Evolutionary conservation across 768 basidiomycete genomes (phyloP).

Genomic region (Amanita rimosa): DNA sequence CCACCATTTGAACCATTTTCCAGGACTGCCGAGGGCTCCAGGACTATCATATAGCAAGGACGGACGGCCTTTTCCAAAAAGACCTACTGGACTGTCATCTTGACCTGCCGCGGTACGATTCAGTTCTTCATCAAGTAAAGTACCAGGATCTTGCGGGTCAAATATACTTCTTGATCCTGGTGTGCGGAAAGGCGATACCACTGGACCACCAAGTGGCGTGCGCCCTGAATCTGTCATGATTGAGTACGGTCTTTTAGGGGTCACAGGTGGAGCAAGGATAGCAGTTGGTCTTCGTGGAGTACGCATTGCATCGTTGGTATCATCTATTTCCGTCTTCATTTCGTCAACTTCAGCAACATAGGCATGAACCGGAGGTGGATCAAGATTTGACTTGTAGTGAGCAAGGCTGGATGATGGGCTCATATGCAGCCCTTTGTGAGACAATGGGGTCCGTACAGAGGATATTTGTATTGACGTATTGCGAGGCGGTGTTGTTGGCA

Average conservation of each 20-base stretch:
- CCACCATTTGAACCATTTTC: slow-evolving; percentile 29
- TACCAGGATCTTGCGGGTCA: slow-evolving; percentile 63
- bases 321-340: slow-evolving; percentile 12
- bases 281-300: slow-evolving; percentile 26
- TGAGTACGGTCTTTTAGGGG: slow-evolving; percentile 24
- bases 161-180: slow-evolving; percentile 41
- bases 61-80: slow-evolving; percentile 49
- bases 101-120: slow-evolving; percentile 33
- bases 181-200: slow-evolving; percentile 33
- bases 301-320: slow-evolving; percentile 19
- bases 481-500: slow-evolving; percentile 26
- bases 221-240: slow-evolving; percentile 25
- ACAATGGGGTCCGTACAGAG: slow-evolving; percentile 53
- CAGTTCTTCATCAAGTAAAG: slow-evolving; percentile 64
- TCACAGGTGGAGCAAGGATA: slow-evolving; percentile 21
- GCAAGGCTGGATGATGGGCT: slow-evolving; percentile 54
- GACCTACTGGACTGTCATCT: slow-evolving; percentile 53
- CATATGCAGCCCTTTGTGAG: slow-evolving; percentile 60
- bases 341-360: slow-evolving; percentile 15
- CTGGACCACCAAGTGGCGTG: slow-evolving; percentile 18
- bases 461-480: slow-evolving; percentile 32
- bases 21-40: slow-evolving; percentile 42
- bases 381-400: slow-evolving; percentile 59
- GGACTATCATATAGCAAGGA: slow-evolving; percentile 65
- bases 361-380: slow-evolving; percentile 41